Conservation (phyloP, 2,329 filamentous ascomycete genomes). For the Fusarium sp. region DNA sequence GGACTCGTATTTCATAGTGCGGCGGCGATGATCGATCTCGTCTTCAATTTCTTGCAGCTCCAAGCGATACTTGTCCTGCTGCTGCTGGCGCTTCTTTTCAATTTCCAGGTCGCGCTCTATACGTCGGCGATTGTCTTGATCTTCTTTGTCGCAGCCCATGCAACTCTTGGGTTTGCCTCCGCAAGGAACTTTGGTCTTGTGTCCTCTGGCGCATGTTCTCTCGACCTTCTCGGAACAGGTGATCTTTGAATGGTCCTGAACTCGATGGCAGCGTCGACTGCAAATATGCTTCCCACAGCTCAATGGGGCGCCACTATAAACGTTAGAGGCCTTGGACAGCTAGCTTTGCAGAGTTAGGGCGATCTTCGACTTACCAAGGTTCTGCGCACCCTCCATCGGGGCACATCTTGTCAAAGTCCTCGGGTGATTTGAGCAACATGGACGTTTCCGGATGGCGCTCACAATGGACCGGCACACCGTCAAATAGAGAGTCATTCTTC, state of each 20-base stretch:
- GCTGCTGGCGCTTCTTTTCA: conserved; percentile 63
- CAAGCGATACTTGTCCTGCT: conserved; percentile 61
- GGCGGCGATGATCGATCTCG: conserved; percentile 66
- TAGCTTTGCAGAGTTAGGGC: no score
- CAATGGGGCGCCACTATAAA: conserved; percentile 63
- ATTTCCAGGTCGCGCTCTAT: conserved; percentile 64
- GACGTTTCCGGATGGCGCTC: conserved; percentile 69
- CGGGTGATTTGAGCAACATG: conserved; percentile 62
- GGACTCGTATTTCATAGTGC: conserved; percentile 58
- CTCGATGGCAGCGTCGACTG: conserved; percentile 72
- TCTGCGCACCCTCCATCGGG: conserved; percentile 80
- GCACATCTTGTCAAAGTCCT: conserved; percentile 73
- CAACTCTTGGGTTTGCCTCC: conserved; percentile 60
- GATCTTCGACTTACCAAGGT: conserved; percentile 65
- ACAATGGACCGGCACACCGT: conserved; percentile 74
- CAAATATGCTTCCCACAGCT: conserved; percentile 74
- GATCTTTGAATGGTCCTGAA: conserved; percentile 69
- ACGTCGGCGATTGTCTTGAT: conserved; percentile 60
- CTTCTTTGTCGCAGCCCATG: conserved; percentile 66
- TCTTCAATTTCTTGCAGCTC: conserved; percentile 67
- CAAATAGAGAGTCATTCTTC: conserved; percentile 65
- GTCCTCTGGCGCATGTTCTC: conserved; percentile 66
- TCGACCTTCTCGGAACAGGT: conserved; percentile 56
- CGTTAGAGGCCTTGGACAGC: neutral
- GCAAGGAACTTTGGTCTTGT: conserved; percentile 66